Percentiles rank a stretch among this genome's conserved stretches.
Conservation (phyloP, 1,284 basidiomycete genomes). For the Leccinum pallidistipes region DNA sequence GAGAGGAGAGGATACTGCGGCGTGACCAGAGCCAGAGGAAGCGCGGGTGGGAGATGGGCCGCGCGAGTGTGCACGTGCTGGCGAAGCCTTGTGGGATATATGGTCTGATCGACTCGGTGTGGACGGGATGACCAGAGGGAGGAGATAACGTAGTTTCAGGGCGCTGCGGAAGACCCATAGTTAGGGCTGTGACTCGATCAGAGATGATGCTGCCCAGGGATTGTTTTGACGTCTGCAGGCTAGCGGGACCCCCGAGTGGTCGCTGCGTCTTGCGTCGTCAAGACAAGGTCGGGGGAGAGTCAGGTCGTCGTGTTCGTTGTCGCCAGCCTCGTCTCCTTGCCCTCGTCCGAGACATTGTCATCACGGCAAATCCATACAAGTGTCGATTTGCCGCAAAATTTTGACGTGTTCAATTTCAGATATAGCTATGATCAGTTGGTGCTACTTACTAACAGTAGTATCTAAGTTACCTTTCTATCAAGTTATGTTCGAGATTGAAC, state of each 20-base stretch:
- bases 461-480: too few relatives aligned
- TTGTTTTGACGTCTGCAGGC: constrained; percentile 37
- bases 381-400: too few relatives aligned
- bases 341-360: too few relatives aligned
- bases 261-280: too few relatives aligned
- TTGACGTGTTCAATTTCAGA: too few relatives aligned
- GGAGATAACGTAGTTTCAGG: constrained; percentile 75
- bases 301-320: too few relatives aligned
- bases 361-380: too few relatives aligned
- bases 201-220: constrained; percentile 40
- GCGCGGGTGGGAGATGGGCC: constrained; percentile 28
- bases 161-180: constrained; percentile 49
- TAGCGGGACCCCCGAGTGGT: constrained; percentile 58
- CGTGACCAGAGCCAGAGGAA: constrained; percentile 11
- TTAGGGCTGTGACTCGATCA: neutral
- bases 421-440: too few relatives aligned
- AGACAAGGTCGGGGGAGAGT: too few relatives aligned
- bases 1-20: neutral
- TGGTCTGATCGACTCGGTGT: constrained; percentile 31
- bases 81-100: constrained; percentile 27
- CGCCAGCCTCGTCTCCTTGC: too few relatives aligned
- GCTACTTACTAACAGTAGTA: too few relatives aligned
- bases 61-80: constrained; percentile 20
- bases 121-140: constrained; percentile 62
- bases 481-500: too few relatives aligned